Evolutionary conservation across 352 stramenopile species (phyloP).

Genomic region (Globisporangium radiosum): DNA sequence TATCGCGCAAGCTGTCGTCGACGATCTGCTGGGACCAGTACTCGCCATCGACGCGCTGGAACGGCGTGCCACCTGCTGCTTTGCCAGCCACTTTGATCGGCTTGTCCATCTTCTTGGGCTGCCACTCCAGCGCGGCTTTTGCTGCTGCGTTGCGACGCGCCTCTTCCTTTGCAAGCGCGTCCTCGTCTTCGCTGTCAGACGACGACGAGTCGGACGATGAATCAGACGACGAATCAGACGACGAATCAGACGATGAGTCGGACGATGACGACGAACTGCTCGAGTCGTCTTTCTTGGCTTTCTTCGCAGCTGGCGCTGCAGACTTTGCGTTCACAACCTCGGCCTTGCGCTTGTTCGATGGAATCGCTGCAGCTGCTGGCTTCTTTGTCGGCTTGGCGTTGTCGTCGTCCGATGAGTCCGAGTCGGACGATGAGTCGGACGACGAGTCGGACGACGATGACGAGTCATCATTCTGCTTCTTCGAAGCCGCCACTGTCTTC

Average conservation of each 20-base stretch:
- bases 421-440: conserved; percentile 28
- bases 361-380: conserved; percentile 18
- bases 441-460: conserved; percentile 27
- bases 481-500: conserved; percentile 16
- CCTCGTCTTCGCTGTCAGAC: conserved; percentile 28
- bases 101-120: conserved; percentile 85
- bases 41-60: conserved; percentile 96
- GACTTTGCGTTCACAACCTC: conserved; percentile 13
- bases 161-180: conserved; percentile 71
- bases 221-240: conserved; percentile 17
- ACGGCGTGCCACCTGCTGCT: conserved; percentile 90
- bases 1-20: conserved; percentile 95
- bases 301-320: conserved; percentile 22
- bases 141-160: conserved; percentile 63
- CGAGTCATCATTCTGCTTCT: conserved; percentile 16
- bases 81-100: conserved; percentile 52
- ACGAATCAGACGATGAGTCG: conserved; percentile 51
- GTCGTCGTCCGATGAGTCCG: conserved; percentile 25
- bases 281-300: conserved; percentile 30
- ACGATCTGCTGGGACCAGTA: conserved; percentile 91
- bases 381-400: conserved; percentile 25
- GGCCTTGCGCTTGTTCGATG: conserved; percentile 50
- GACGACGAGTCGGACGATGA: conserved; percentile 44
- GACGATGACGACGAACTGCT: conserved; percentile 36
- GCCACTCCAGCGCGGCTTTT: conserved; percentile 88